phyloP scores from a whole-genome alignment of 768 basidiomycete species.

The Cyclocybe cylindracea region DNA sequence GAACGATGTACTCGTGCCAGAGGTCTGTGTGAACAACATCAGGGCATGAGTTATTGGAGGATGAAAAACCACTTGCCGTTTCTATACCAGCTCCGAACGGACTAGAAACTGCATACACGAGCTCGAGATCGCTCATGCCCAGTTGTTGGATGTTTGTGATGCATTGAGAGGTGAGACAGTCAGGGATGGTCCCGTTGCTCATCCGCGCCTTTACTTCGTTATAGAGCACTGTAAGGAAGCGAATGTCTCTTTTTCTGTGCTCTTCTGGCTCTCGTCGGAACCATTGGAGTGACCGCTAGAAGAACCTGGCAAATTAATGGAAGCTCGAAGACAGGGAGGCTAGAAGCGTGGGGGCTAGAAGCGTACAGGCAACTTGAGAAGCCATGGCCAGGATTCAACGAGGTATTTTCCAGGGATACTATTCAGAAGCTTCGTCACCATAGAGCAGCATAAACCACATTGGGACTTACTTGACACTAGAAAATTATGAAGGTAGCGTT shows the following conservation, averaged over 20 bases:
- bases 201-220: slow-evolving; percentile 45
- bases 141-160: slow-evolving; percentile 35
- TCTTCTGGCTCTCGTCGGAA: slow-evolving; percentile 41
- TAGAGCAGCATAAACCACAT: background rate
- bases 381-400: slow-evolving; percentile 49
- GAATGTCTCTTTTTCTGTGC: slow-evolving; percentile 36
- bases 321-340: slow-evolving; percentile 32
- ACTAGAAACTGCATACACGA: slow-evolving; percentile 45
- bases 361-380: slow-evolving; percentile 26
- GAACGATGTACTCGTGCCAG: slow-evolving; percentile 31
- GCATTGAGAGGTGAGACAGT: slow-evolving; percentile 40
- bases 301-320: background rate
- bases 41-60: background rate
- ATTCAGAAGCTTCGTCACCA: background rate
- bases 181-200: slow-evolving; percentile 35
- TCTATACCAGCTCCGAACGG: slow-evolving; percentile 51
- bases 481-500: background rate
- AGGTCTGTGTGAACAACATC: slow-evolving; percentile 21
- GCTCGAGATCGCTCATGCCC: slow-evolving; percentile 41
- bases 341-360: too few species aligned
- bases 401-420: slow-evolving; percentile 52
- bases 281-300: slow-evolving; percentile 40
- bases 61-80: slow-evolving; percentile 27
- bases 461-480: slow-evolving; percentile 32
- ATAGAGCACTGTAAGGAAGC: slow-evolving; percentile 38